Conservation (phyloP, 2,329 filamentous ascomycete species). For the Penicillium fuscoglaucum region DNA sequence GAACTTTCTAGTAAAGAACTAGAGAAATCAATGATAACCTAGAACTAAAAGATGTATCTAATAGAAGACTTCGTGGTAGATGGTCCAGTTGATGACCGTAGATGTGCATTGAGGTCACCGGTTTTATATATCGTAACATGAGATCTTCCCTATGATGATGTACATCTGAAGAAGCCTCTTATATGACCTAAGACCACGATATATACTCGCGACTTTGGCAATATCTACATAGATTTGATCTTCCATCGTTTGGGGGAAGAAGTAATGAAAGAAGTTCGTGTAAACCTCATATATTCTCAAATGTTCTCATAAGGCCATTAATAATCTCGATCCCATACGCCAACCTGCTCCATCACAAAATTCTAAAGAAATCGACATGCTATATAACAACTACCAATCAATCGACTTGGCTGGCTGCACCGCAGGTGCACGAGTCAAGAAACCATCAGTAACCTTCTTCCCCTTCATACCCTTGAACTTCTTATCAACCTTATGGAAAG, state of each 20-base stretch:
- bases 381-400: slow-evolving; percentile 33
- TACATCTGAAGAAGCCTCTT: slow-evolving; percentile 14
- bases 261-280: neutral
- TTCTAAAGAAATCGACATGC: neutral
- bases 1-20: slow-evolving; percentile 7
- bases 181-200: slow-evolving; percentile 14
- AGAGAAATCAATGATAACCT: slow-evolving; percentile 37
- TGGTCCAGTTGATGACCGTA: slow-evolving; percentile 29
- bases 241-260: slow-evolving; percentile 12
- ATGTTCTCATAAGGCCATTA: neutral
- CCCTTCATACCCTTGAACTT: slow-evolving; percentile 58
- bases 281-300: neutral
- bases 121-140: slow-evolving; percentile 20
- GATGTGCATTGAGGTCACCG: slow-evolving; percentile 17
- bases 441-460: slow-evolving; percentile 44
- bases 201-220: slow-evolving; percentile 20
- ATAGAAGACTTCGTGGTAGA: slow-evolving; percentile 45
- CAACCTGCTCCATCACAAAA: neutral
- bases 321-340: neutral
- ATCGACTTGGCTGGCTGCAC: slow-evolving; percentile 30
- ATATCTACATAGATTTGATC: slow-evolving; percentile 16
- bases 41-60: slow-evolving; percentile 38
- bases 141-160: slow-evolving; percentile 17
- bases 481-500: slow-evolving; percentile 58
- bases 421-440: slow-evolving; percentile 6